Evolutionary conservation across 2,329 filamentous ascomycete genomes (phyloP).

Genomic region (Colletotrichum musae): DNA sequence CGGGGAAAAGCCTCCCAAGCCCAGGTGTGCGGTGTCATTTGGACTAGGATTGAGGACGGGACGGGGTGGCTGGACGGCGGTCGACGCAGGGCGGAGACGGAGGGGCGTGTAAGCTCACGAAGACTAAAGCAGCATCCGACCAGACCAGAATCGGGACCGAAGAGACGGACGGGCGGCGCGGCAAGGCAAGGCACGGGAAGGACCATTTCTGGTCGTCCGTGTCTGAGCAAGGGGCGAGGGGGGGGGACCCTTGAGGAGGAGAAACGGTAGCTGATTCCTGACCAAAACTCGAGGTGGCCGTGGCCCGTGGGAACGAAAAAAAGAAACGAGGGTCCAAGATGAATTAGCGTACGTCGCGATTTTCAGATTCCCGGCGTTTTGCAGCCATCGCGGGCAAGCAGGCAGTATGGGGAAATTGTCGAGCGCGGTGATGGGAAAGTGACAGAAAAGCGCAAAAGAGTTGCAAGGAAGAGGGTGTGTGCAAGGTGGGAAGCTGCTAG

Average conservation of each 20-base stretch:
- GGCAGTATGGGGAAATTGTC: conserved; percentile 3
- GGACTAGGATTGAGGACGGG: conserved; percentile 9
- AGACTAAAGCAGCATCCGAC: not conserved
- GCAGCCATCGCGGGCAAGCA: conserved; percentile 23
- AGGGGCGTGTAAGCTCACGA: not conserved
- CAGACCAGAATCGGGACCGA: conserved; percentile 19
- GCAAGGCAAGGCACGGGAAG: conserved; percentile 24
- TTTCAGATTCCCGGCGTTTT: conserved; percentile 12
- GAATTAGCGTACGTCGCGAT: conserved; percentile 9
- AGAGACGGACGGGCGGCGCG: not conserved
- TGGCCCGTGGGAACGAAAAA: not conserved
- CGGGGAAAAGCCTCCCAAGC: not conserved
- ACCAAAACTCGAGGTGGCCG: no score
- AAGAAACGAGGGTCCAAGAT: conserved; percentile 8
- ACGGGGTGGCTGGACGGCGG: conserved; percentile 14
- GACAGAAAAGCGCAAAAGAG: not conserved
- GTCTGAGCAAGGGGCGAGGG: not conserved
- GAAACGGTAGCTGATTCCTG: not conserved
- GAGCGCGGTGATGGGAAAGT: conserved; percentile 31
- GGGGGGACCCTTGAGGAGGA: not conserved
- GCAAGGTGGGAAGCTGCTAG: conserved; percentile 1
- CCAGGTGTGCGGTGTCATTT: conserved; percentile 12
- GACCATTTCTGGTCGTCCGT: conserved; percentile 2
- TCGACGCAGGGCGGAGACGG: conserved; percentile 17
- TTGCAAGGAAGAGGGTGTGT: conserved; percentile 17